Evolutionary conservation across 805 yeast species (phyloP), one percentile per base, ranked within the genome.

Genomic region (Metschnikowia continentalis): DNA sequence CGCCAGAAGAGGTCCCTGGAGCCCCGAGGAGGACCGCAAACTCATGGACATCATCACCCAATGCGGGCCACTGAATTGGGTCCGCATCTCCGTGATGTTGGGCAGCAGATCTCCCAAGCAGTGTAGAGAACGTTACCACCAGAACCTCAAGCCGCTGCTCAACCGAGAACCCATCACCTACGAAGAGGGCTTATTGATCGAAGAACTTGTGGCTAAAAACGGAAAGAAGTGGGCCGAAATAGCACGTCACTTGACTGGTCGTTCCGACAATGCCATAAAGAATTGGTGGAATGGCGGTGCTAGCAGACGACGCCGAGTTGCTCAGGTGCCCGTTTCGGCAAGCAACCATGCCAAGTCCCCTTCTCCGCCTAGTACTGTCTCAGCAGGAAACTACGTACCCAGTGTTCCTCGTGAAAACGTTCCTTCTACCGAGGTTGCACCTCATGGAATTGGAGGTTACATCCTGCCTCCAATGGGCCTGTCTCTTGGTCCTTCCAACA

Each of bases 281-380:
- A 90, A 90, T 69, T 90, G 96, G 96, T 90, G 96, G 96, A 89
- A 89, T 63, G 96, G 96, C 3, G 95, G 96, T 7, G 92, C 95
- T 13, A 89, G 88, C 64, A 76, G 95, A 53, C 74, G 96, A 54
- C 78, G 94, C 61, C 72, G 90, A 56, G 73, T 74, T 42, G 57
- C 57, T 23, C 58, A 58, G 7, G 53, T 58, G 26, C 47, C 47
- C 22, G 14, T n/a, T 13, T 44, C 47, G 2, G 19, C 17, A 11
- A 44, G 20, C 17, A 17, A 32, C 7, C 26, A 19, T 8, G 7
- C 45, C n/a, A 32, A 30, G 4, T 32, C 46, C 8, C 36, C 46
- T 14, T 32, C 46, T 32, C 36, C 46, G 3, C n/a, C 46, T 13
- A 11, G n/a, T 32, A 7, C 22, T 4, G 20, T 26, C 6, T 30